Base-by-base conservation (phyloP, 352 stramenopile species). In the Phytopythium delawarense region DNA sequence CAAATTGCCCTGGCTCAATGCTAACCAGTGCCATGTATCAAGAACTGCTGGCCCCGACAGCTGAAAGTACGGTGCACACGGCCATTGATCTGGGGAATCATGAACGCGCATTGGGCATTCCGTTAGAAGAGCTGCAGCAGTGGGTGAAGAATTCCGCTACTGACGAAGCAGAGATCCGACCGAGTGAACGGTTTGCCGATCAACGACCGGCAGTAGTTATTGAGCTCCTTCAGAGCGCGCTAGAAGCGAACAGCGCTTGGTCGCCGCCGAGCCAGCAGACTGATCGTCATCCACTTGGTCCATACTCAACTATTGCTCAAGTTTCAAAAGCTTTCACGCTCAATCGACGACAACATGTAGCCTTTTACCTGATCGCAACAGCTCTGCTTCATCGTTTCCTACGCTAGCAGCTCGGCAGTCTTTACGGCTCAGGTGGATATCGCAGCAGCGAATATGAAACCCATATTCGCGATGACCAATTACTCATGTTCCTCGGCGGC, bases 401-500 rank as follows among this genome's bases (percentile, higher is more conserved):
- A 46, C 44, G 39, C 12, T 37, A 51, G 11, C 28, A 61, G 39
- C 55, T 49, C n/a, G 37, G 40, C 34, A 28, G 40, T 34, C 53
- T 59, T n/a, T 30, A 34, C 32, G 32, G 53, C 35, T 7, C 12
- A 18, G 40, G 12, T 20, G 39, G 15, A 7, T 50, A 49, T 35
- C 54, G 37, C n/a, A 23, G 16, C n/a, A 7, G 11, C 20, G 12
- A 28, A 1, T 37, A 8, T 21, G 20, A 74, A 23, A 61, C 44
- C 34, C 59, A 7, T 15, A n/a, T 48, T 20, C 52, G 60, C 8
- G 32, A 57, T 49, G 34, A 39, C 53, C 53, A 63, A 25, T 34
- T 63, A 32, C 7, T 64, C 39, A 42, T 70, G 23, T 34, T 55
- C 30, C 44, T 57, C 48, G 58, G 58, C 21, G 35, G 58, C 18